Conservation (phyloP, 345 rosid species). For the Linum usitatissimum region DNA sequence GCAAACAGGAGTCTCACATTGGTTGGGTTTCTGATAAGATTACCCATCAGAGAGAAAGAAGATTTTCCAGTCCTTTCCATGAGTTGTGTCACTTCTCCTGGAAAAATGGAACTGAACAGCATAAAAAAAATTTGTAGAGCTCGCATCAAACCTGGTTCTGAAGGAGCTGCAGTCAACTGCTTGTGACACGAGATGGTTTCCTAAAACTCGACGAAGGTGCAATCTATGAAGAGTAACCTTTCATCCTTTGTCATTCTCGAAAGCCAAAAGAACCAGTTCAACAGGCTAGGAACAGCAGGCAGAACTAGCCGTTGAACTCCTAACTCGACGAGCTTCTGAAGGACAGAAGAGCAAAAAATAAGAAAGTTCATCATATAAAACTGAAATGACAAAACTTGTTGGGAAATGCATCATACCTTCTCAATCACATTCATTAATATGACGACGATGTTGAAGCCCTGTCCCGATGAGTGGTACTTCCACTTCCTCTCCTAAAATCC, state of each 20-base stretch:
- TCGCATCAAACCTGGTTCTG: constrained; percentile 11
- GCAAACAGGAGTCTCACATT: constrained; percentile 13
- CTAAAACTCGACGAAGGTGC: constrained; percentile 58
- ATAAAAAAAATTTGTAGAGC: constrained; percentile 14
- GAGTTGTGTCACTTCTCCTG: background rate
- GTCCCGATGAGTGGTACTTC: constrained; percentile 72
- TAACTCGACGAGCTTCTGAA: constrained; percentile 47
- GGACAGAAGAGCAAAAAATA: background rate
- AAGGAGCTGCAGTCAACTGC: constrained; percentile 21
- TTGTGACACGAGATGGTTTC: constrained; percentile 66
- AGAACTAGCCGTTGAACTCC: constrained; percentile 67
- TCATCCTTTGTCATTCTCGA: constrained; percentile 40
- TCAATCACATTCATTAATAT: constrained; percentile 46
- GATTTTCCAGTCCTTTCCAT: background rate
- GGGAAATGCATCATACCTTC: constrained; percentile 28
- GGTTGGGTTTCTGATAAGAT: constrained; percentile 27
- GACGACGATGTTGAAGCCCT: constrained; percentile 30
- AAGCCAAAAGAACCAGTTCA: constrained; percentile 62
- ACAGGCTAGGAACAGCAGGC: constrained; percentile 58
- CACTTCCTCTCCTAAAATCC: constrained; percentile 51
- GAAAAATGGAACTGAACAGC: background rate
- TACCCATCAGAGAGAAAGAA: background rate
- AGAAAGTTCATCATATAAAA: background rate
- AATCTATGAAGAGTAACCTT: constrained; percentile 38
- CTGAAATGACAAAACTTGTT: background rate